phyloP scores from a whole-genome alignment of 2,329 filamentous ascomycete genomes.

The Incumbomyces lentus region DNA sequence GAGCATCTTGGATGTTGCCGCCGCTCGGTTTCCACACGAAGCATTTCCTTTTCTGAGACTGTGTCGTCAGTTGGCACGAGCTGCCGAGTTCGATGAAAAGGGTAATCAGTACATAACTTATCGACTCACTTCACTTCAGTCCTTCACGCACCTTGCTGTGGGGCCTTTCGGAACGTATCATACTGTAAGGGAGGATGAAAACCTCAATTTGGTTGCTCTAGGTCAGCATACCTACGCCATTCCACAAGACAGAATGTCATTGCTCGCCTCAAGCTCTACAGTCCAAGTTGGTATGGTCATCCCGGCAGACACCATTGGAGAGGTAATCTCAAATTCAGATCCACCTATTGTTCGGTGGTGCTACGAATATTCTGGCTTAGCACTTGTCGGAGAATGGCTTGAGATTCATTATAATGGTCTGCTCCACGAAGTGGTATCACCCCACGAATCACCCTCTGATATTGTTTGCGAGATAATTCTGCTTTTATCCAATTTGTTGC shows the following conservation, averaged over 20 bases:
- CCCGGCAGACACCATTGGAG: constrained; percentile 29
- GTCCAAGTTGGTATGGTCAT: constrained; percentile 15
- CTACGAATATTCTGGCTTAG: constrained; percentile 65
- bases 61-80: constrained; percentile 52
- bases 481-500: constrained; percentile 61
- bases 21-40: constrained; percentile 76
- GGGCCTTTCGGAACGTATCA: constrained; percentile 60
- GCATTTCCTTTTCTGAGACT: constrained; percentile 66
- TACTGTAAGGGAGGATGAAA: constrained; percentile 74
- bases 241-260: constrained; percentile 22
- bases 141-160: constrained; percentile 67
- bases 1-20: constrained; percentile 55
- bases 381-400: constrained; percentile 63
- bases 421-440: constrained; percentile 37
- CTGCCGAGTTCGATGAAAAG: constrained; percentile 30
- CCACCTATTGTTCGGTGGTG: constrained; percentile 66
- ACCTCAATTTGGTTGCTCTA: constrained; percentile 67
- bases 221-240: constrained; percentile 43
- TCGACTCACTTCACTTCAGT: constrained; percentile 59
- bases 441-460: constrained; percentile 45
- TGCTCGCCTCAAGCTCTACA: constrained; percentile 18
- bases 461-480: constrained; percentile 63
- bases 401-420: constrained; percentile 38
- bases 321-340: constrained; percentile 70
- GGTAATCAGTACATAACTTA: constrained; percentile 46